Evolutionary conservation across 345 rosid species (phyloP).

Genomic region (Heritiera littoralis): DNA sequence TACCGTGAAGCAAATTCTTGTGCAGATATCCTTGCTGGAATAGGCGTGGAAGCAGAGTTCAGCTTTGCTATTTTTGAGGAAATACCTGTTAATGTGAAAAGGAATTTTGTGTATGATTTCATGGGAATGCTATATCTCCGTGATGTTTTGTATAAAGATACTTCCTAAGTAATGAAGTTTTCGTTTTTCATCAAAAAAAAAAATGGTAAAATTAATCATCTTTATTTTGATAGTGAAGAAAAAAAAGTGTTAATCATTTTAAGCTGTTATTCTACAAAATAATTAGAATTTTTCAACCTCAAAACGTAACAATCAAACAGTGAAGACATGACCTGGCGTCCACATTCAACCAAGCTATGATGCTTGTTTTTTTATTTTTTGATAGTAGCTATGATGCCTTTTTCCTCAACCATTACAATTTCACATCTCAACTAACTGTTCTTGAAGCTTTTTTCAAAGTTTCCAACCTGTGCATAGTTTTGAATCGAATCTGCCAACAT

Average conservation of each 20-base stretch:
- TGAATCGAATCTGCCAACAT: background rate
- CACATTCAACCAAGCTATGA: background rate
- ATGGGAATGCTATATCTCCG: no score
- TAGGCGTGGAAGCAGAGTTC: no score
- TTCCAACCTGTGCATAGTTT: background rate
- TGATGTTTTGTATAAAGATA: no score
- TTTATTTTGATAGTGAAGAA: background rate
- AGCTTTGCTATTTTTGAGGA: no score
- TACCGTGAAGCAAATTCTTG: no score
- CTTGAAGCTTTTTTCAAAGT: background rate
- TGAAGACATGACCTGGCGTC: conserved; percentile 10
- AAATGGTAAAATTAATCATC: background rate
- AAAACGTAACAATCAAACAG: background rate
- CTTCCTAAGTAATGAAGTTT: no score
- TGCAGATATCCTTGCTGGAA: no score
- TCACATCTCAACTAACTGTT: background rate
- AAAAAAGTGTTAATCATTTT: background rate
- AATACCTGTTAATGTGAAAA: no score
- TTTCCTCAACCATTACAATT: background rate
- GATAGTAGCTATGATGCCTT: no score
- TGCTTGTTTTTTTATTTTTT: no score
- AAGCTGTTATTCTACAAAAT: background rate
- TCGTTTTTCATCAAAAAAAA: no score
- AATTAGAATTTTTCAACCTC: background rate
- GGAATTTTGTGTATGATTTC: no score